Conservation (phyloP, 345 rosid species). For the Aquilaria malaccensis region DNA sequence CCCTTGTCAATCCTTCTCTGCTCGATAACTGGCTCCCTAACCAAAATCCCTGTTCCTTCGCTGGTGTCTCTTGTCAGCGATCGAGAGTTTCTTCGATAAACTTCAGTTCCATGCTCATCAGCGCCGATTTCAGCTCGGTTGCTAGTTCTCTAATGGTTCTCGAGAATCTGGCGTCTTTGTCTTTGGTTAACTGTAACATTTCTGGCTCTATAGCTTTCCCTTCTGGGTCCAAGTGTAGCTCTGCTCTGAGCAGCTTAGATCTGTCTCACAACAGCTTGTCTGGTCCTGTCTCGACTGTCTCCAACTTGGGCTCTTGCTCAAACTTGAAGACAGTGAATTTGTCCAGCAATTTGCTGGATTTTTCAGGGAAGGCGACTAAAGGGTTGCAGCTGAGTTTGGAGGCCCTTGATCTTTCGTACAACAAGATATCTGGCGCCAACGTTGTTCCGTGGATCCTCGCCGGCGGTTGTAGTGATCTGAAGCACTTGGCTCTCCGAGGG, state of each 20-base stretch:
- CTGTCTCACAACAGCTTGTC: constrained; percentile 62
- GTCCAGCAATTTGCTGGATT: constrained; percentile 52
- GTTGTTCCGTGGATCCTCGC: constrained; percentile 45
- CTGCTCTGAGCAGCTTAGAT: constrained; percentile 54
- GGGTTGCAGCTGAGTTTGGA: constrained; percentile 51
- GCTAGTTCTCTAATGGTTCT: constrained; percentile 49
- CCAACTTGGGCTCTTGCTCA: constrained; percentile 46
- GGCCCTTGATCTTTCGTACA: constrained; percentile 70
- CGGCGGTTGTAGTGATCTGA: constrained; percentile 57
- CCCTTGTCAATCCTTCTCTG: constrained; percentile 33
- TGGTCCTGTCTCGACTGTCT: constrained; percentile 44
- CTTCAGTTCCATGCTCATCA: constrained; percentile 33
- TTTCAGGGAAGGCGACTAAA: constrained; percentile 29
- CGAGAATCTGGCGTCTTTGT: constrained; percentile 43
- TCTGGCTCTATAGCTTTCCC: constrained; percentile 56
- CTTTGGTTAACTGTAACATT: constrained; percentile 37
- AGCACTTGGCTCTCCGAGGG: constrained; percentile 42
- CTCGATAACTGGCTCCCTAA: constrained; percentile 54
- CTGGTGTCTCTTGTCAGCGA: constrained; percentile 58
- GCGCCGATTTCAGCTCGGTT: constrained; percentile 51
- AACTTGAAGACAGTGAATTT: constrained; percentile 48
- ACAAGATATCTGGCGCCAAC: constrained; percentile 41
- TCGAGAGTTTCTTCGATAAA: constrained; percentile 52
- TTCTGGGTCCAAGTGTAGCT: constrained; percentile 57
- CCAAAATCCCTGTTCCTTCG: constrained; percentile 60